Percentiles rank a stretch among this genome's conserved stretches.
These are phyloP conservation scores for Saccharomyces mikatae DNA, from an alignment of 805 yeast species.

Conservation along the genomic window DNA sequence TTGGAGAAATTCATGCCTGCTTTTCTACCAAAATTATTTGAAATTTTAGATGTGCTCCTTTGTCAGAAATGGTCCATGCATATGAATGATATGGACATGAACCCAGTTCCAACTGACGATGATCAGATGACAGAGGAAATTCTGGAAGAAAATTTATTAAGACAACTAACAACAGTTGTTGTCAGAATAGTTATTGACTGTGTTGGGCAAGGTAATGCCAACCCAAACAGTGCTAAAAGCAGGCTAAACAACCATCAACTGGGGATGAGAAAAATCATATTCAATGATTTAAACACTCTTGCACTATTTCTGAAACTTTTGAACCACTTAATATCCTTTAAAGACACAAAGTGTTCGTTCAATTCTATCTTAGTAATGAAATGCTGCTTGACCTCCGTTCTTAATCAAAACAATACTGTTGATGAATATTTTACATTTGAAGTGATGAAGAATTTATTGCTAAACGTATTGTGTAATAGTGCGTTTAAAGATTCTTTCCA, in stretches of 20 bases:
- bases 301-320: slow-evolving; percentile 72
- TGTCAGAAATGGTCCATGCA: slow-evolving; percentile 60
- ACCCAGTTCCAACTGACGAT: slow-evolving; percentile 58
- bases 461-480: slow-evolving; percentile 61
- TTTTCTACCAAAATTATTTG: slow-evolving; percentile 68
- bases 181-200: slow-evolving; percentile 81
- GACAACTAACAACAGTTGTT: slow-evolving; percentile 89
- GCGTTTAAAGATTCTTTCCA: slow-evolving; percentile 80
- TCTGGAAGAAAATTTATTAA: slow-evolving; percentile 91
- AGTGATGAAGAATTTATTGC: slow-evolving; percentile 59
- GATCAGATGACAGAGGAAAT: slow-evolving; percentile 90
- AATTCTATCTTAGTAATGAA: slow-evolving; percentile 78
- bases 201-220: slow-evolving; percentile 66
- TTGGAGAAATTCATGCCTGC: slow-evolving; percentile 64
- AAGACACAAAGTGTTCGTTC: slow-evolving; percentile 87
- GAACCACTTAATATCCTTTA: slow-evolving; percentile 69
- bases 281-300: slow-evolving; percentile 54
- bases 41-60: slow-evolving; percentile 65
- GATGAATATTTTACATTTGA: slow-evolving; percentile 49
- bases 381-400: slow-evolving; percentile 59
- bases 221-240: slow-evolving; percentile 26
- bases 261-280: slow-evolving; percentile 57
- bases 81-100: slow-evolving; percentile 32
- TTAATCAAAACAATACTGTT: slow-evolving; percentile 64
- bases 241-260: slow-evolving; percentile 47